Conservation (phyloP, 805 yeast species). For the Lipomyces spencermartinsiae region DNA sequence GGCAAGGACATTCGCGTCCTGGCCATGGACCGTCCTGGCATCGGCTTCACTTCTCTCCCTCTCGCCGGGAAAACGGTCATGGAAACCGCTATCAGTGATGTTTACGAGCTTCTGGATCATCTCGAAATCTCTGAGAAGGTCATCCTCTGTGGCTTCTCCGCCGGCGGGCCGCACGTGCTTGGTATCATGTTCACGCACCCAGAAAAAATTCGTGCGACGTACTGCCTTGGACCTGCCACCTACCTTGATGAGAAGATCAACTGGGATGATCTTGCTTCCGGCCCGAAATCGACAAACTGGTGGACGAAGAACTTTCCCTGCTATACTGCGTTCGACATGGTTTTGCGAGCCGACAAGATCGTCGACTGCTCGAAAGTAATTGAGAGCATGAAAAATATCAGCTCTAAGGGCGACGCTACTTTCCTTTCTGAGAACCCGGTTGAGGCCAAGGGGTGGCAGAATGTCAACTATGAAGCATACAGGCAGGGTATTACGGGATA, state of each 20-base stretch:
- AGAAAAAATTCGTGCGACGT: slow-evolving; percentile 26
- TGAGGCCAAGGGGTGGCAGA: slow-evolving; percentile 36
- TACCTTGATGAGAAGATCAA: slow-evolving; percentile 29
- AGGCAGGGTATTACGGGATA: slow-evolving; percentile 36
- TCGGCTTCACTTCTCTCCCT: slow-evolving; percentile 36
- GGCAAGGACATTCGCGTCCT: slow-evolving; percentile 38
- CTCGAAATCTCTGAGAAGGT: slow-evolving; percentile 29
- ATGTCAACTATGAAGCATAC: slow-evolving; percentile 37
- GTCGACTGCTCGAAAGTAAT: slow-evolving; percentile 32
- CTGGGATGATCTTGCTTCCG: slow-evolving; percentile 32
- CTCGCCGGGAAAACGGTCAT: slow-evolving; percentile 31
- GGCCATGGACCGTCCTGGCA: slow-evolving; percentile 37
- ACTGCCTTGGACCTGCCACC: slow-evolving; percentile 36
- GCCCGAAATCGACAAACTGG: slow-evolving; percentile 27
- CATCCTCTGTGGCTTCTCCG: slow-evolving; percentile 37
- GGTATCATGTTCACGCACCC: slow-evolving; percentile 32
- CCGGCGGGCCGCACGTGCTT: slow-evolving; percentile 38
- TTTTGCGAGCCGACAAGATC: slow-evolving; percentile 20
- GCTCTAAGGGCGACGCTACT: slow-evolving; percentile 28
- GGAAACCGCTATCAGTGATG: slow-evolving; percentile 37
- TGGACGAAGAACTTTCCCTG: slow-evolving; percentile 25
- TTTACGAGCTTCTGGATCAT: slow-evolving; percentile 35
- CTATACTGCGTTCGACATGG: slow-evolving; percentile 23
- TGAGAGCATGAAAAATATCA: slow-evolving; percentile 29
- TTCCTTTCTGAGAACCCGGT: slow-evolving; percentile 35